phyloP scores from a whole-genome alignment of 2,329 filamentous ascomycete genomes.

The Exophiala aquamarina region DNA sequence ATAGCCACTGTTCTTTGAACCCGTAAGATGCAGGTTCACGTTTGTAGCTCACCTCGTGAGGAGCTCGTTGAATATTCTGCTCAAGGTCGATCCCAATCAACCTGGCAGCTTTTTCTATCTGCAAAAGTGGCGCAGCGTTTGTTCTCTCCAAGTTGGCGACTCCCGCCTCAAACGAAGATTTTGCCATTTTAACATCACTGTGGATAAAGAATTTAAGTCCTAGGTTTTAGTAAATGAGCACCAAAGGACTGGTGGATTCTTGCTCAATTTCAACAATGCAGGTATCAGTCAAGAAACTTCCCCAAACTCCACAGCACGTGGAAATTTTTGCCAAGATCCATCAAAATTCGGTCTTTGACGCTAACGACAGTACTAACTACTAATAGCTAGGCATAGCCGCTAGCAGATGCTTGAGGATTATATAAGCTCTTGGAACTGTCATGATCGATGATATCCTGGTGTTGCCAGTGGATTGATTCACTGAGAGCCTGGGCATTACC shows the following conservation, averaged over 20 bases:
- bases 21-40: conserved; percentile 20
- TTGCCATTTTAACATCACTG: conserved; percentile 13
- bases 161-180: conserved; percentile 19
- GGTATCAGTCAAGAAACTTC: no score
- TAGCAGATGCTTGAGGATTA: no score
- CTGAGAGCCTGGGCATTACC: conserved; percentile 9
- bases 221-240: no score
- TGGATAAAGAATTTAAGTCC: not conserved
- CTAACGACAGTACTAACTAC: no score
- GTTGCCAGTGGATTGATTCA: conserved; percentile 12
- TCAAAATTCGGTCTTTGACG: no score
- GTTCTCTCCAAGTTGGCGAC: conserved; percentile 43
- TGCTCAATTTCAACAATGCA: no score
- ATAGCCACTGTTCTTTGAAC: conserved; percentile 63
- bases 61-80: conserved; percentile 31
- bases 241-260: no score
- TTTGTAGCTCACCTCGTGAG: conserved; percentile 1
- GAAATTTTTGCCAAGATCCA: no score
- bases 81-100: conserved; percentile 42
- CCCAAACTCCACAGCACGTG: no score
- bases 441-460: conserved; percentile 7
- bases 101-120: conserved; percentile 43
- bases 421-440: conserved; percentile 7
- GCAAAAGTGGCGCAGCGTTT: conserved; percentile 37
- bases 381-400: no score